These are phyloP conservation scores for Dictyostelium firmibasis DNA, from an alignment of 78 protist genomes.

Conservation along the genomic window DNA sequence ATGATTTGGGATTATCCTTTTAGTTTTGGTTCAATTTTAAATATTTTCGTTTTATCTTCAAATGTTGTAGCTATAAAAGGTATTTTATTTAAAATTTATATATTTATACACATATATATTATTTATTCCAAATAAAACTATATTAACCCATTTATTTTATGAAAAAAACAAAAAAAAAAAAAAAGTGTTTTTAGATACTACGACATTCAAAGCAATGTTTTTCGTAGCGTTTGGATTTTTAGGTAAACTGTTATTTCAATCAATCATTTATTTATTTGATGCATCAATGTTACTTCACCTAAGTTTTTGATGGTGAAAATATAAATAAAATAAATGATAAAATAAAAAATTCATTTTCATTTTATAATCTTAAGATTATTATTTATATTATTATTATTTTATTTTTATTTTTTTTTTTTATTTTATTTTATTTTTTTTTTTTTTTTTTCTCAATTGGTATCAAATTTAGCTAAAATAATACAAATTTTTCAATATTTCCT, in stretches of 20 bases:
- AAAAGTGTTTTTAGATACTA: slow-evolving; percentile 66
- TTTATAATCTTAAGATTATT: too few relatives aligned
- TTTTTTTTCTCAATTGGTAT: too few relatives aligned
- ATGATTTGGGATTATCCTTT: slow-evolving; percentile 83
- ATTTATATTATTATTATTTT: too few relatives aligned
- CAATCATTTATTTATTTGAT: slow-evolving; percentile 39
- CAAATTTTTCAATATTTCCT: too few relatives aligned
- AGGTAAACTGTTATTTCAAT: slow-evolving; percentile 24
- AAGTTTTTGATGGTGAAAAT: not conserved
- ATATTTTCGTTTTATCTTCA: slow-evolving; percentile 63
- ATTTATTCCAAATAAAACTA: too few relatives aligned
- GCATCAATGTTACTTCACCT: slow-evolving; percentile 16
- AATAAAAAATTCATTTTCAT: too few relatives aligned
- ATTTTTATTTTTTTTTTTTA: too few relatives aligned
- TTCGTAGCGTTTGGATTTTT: slow-evolving; percentile 52
- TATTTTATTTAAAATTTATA: not conserved
- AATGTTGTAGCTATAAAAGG: slow-evolving; percentile 74
- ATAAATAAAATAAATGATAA: not conserved
- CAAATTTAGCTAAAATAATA: too few relatives aligned
- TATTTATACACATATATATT: too few relatives aligned
- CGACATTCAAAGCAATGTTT: slow-evolving; percentile 41
- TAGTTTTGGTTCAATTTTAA: slow-evolving; percentile 57
- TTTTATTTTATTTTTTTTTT: too few relatives aligned
- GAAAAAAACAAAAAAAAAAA: too few relatives aligned
- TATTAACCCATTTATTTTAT: too few relatives aligned